Base-by-base conservation (phyloP, 2,329 filamentous ascomycete species). In the Alternaria conjuncta region DNA sequence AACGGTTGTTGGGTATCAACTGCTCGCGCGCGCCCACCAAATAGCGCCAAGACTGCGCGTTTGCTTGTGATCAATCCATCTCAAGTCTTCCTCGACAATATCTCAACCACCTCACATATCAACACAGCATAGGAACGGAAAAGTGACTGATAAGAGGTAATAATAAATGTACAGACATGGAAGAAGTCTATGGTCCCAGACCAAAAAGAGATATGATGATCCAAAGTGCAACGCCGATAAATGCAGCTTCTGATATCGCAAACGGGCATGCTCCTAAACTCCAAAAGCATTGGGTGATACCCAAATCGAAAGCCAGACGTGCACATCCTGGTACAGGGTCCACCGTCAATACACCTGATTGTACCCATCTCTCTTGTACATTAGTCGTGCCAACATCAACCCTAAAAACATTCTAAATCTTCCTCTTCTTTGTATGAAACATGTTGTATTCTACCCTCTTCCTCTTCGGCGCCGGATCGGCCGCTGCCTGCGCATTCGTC, bases 401-500 rank as follows among this genome's bases (percentile, higher is more conserved):
- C 13, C 13, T 20, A 36, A 15, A 12, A 10, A 25, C 13, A 6
- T 25, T 32, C 58, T 23, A 71, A 3, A 61, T 12, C 51, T 47
- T 70, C 55, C 56, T 66, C 49, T 68, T 64, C 55, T 69, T 72
- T 6, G 60, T 62, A 30, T 71, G 62, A 46, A 74, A 73, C 55
- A 74, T 63, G 53, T 64, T 72, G 9, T 71, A 66, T 18, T 65
- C 66, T 54, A 68, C 65, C 23, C 66, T 55, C 32, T 67, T 67
- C 30, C 71, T 68, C 60, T 71, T 74, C 6, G 67, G 61, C 7
- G 65, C 59, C 9, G 64, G 21, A 1, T 66, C 45, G 25, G 64
- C 49, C 7, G 60, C 61, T n/a, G 56, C 56, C 56, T 66, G 63
- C 53, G 67, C 60, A 9, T 57, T 49, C 10, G 69, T 32, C 47